Evolutionary conservation across 2,329 filamentous ascomycete species (phyloP), one percentile per base, ranked within the genome.

Genomic region (Colletotrichum truncatum): DNA sequence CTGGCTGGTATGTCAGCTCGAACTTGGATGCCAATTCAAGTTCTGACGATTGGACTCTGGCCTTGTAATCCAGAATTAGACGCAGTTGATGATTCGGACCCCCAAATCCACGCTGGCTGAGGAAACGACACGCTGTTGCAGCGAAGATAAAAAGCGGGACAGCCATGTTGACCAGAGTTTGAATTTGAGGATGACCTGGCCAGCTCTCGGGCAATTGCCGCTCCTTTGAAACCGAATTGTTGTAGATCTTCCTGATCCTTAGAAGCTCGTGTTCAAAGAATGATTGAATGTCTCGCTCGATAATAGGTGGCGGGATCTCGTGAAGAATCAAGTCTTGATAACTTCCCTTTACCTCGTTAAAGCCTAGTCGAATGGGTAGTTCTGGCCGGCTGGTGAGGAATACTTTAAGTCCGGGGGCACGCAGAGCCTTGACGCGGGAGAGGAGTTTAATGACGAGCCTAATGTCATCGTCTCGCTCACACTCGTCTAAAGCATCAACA

Each of bases 341-440:
- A 2, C 52, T 70, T 18, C 71, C 72, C 7, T 64, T 43, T 21
- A 78, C 69, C 16, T 69, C 12, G 2, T 62, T 59, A 54, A 82
- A 81, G 3, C 76, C 74, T 30, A 76, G 67, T 4, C 73, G 72
- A 58, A 79, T 73, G 4, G 72, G 73, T 6, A 77, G 55, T 49
- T 81, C 74, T 1, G 78, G 79, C 26, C 79, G 71, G 62, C 79
- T 81, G 0, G 79, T 82, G 4, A 82, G 25, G 38, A 82, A 79
- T 10, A 76, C 58, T 46, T 73, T 74, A 21, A 80, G 46, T 23
- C 49, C 25, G 10, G 38, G 64, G n/a, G 61, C 68, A 55, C 30
- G 59, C 21, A 68, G 8, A 9, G 36, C 3, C 14, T 70, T 63
- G 12, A 64, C 39, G 28, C 67, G 56, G n/a, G 71, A 63, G 0